Evolutionary conservation across 1,284 basidiomycete species (phyloP), one percentile per base, ranked within the genome.

Genomic region (Trametes sp.): DNA sequence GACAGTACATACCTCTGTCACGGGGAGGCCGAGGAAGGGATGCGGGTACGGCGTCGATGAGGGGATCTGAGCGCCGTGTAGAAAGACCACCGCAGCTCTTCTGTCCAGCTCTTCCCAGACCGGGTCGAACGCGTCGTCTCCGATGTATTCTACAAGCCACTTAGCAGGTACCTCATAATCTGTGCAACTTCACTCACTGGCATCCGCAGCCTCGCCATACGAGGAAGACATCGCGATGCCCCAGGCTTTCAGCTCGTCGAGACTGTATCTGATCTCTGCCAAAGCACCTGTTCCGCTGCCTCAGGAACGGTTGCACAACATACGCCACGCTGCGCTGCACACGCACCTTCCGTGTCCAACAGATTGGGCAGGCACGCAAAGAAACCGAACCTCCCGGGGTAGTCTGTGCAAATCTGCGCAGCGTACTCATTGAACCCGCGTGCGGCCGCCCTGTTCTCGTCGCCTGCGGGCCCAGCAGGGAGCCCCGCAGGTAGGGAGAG

Each of bases 51-150:
- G 87, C 10, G 82, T 85, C 2, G 87, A 85, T 9, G 87, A 86
- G 7, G 86, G 82, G 7, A 81, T 82, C 71, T 89, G 87, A 28
- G 85, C 80, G 35, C 90, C 89, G 73, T 92, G 90, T 31, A 92
- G 75, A 70, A 91, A 89, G 24, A 91, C 85, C 28, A 87, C 80
- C 2, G 85, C 82, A 19, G 76, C 68, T 42, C 89, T 81, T 60
- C 74, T 76, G 70, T 91, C 64, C 28, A 92, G 80, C 69, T 88
- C 88, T 42, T 81, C 79, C 89, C 89, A 92, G 59, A 92, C 78
- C 10, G 82, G 77, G 63, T 88, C 84, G 68, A 85, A 91, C 14
- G 69, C 65, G 63, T 87, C 82, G 68, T 91, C 81, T 14, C 86
- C 90, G 33, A 91, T 73, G 72, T 90, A 91, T 62, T 75, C 89